phyloP scores from a whole-genome alignment of 306 rosid genomes.

The Crataegus laevigata region DNA sequence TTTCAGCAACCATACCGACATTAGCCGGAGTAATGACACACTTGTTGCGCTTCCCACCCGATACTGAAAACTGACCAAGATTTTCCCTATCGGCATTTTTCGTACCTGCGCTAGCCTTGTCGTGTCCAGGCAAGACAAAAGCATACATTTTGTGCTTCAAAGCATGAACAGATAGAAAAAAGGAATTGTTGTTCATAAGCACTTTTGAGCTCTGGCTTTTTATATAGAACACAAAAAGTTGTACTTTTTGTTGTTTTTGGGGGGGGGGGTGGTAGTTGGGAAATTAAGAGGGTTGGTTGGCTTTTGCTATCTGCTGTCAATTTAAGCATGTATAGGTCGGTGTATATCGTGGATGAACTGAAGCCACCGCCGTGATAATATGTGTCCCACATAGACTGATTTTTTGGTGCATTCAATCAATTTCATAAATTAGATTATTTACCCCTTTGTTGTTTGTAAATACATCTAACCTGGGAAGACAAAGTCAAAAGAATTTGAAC shows the following conservation, averaged over 20 bases:
- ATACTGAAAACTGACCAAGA: constrained; percentile 12
- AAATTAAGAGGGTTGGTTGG: constrained; percentile 52
- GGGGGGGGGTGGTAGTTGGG: constrained; percentile 20
- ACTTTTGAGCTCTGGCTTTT: background rate
- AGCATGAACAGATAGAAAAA: background rate
- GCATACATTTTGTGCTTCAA: constrained; percentile 17
- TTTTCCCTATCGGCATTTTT: constrained; percentile 22
- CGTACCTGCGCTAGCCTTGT: constrained; percentile 25
- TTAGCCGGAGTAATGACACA: constrained; percentile 38
- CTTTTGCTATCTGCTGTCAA: constrained; percentile 30
- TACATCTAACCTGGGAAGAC: background rate
- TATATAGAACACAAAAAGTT: background rate
- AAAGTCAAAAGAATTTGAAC: background rate
- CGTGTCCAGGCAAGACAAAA: constrained; percentile 18
- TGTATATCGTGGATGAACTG: constrained; percentile 10
- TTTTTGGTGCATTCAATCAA: background rate
- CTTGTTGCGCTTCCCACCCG: constrained; percentile 26
- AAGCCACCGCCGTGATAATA: constrained; percentile 8
- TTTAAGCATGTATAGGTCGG: constrained; percentile 3
- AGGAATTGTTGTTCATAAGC: background rate
- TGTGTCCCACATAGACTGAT: background rate
- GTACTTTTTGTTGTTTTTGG: background rate
- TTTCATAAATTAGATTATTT: no score
- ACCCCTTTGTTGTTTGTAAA: background rate
- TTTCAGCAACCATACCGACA: constrained; percentile 41